Evolutionary conservation across 129 eudicot species (phyloP), one percentile per base, ranked within the genome.

Genomic region (Chrysanthemum lavandulifolium): DNA sequence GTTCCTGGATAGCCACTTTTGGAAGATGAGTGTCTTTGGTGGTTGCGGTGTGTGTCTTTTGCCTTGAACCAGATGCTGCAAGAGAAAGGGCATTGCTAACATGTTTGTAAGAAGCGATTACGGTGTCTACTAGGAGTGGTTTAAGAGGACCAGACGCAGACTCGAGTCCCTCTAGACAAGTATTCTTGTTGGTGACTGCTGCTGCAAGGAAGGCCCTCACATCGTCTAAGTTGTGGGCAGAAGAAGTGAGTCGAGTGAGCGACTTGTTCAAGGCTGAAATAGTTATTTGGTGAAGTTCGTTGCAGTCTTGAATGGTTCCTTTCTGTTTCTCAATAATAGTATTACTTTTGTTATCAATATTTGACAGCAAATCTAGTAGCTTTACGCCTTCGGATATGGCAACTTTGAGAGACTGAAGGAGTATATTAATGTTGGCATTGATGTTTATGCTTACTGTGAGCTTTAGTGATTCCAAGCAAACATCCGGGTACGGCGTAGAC

Each of bases 131-230:
- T 2, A 94, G 64, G 23, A 67, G 56, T 31, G 86, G 81, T 79
- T 94, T 94, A 10, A 63, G 61, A 13, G 99, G 81, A 6, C 99
- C 96, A 2, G 91, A 79, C 21, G 96, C 92, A 2, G 93, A 79
- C 49, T 81, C 73, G 0, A 94, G 80, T 47, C 96, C 99, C 77
- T 94, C 99, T 40, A 94, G 76, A 75, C 99, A 94, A 4, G 99
- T 94, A 68, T 59, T 71, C 75, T 84, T 90, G 79, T 94, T 90
- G 40, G 97, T 88, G 12, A 88, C 83, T n/a, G 97, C 87, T 51
- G 99, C 99, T 61, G 90, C 84, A 2, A 94, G 91, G 68, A 81
- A 86, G 45, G 96, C 77, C 52, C 81, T 61, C 2, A 84, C 93
- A 55, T 85, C 96, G 5, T 70, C 77, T 65, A 87, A 59, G 43